Evolutionary conservation across 2,329 filamentous ascomycete genomes (phyloP).

Genomic region (Nemania bipapillata): DNA sequence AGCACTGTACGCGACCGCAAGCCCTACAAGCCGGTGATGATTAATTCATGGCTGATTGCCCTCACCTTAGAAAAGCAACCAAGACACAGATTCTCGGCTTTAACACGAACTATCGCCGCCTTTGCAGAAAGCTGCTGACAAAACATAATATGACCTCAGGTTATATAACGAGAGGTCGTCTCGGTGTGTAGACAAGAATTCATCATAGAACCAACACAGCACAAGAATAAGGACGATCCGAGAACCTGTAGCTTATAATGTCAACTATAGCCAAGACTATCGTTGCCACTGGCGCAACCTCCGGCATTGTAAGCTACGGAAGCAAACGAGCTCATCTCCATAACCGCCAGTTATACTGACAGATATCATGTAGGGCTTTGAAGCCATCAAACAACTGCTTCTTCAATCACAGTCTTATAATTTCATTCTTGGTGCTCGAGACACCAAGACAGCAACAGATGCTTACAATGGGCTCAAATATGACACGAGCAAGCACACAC

Average conservation of each 20-base stretch:
- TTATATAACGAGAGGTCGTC: slow-evolving; percentile 21
- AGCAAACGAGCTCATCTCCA: slow-evolving; percentile 9
- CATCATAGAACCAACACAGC: not conserved
- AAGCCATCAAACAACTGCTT: slow-evolving; percentile 64
- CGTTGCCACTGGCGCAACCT: slow-evolving; percentile 62
- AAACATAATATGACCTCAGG: slow-evolving; percentile 16
- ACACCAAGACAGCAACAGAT: slow-evolving; percentile 55
- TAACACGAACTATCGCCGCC: slow-evolving; percentile 34
- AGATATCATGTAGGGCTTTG: slow-evolving; percentile 59
- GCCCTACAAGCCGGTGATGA: not conserved
- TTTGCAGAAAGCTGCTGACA: slow-evolving; percentile 25
- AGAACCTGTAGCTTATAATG: slow-evolving; percentile 48
- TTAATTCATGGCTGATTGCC: not conserved
- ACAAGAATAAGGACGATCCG: not conserved
- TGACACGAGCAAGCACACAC: slow-evolving; percentile 54
- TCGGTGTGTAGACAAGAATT: not conserved
- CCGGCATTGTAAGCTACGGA: slow-evolving; percentile 57
- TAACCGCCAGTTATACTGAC: slow-evolving; percentile 9
- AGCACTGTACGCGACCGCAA: not conserved
- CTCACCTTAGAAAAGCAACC: not conserved
- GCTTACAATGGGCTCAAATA: slow-evolving; percentile 58
- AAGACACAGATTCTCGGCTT: slow-evolving; percentile 6
- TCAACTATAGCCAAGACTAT: slow-evolving; percentile 59
- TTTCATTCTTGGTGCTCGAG: slow-evolving; percentile 63
- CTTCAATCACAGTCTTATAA: slow-evolving; percentile 58